Evolutionary conservation across 73 alveolate genomes (phyloP).

Genomic region (Tetrahymena thermophila): DNA sequence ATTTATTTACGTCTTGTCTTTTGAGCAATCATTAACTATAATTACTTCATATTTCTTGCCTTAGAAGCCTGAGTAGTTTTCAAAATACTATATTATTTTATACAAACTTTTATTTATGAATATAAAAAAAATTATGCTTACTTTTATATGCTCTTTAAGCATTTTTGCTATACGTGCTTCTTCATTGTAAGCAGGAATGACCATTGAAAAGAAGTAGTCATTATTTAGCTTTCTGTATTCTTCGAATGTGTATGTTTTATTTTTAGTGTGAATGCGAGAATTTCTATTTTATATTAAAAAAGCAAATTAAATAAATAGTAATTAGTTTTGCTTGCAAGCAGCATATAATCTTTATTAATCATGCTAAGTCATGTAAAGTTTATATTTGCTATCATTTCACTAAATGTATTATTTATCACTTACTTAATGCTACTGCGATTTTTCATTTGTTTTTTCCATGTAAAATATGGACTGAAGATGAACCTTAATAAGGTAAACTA

Average conservation of each 20-base stretch:
- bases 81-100: constrained; percentile 8
- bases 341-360: background rate
- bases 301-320: background rate
- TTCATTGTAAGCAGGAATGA: constrained; percentile 86
- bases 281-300: background rate
- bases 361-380: background rate
- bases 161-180: constrained; percentile 63
- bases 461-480: constrained; percentile 28
- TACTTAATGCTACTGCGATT: background rate
- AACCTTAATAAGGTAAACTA: background rate
- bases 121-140: background rate
- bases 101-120: constrained; percentile 3
- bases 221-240: constrained; percentile 10
- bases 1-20: constrained; percentile 58
- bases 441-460: constrained; percentile 32
- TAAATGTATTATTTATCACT: background rate
- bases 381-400: background rate
- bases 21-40: constrained; percentile 84
- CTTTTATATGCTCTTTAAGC: constrained; percentile 60
- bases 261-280: background rate
- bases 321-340: background rate
- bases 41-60: constrained; percentile 63
- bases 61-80: background rate
- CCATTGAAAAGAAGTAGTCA: constrained; percentile 49
- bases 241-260: constrained; percentile 2